Percentiles rank a stretch among this genome's conserved stretches.
Conservation (phyloP, 176 grass and related monocot genomes). For the Bolboschoenus planiculmis region DNA sequence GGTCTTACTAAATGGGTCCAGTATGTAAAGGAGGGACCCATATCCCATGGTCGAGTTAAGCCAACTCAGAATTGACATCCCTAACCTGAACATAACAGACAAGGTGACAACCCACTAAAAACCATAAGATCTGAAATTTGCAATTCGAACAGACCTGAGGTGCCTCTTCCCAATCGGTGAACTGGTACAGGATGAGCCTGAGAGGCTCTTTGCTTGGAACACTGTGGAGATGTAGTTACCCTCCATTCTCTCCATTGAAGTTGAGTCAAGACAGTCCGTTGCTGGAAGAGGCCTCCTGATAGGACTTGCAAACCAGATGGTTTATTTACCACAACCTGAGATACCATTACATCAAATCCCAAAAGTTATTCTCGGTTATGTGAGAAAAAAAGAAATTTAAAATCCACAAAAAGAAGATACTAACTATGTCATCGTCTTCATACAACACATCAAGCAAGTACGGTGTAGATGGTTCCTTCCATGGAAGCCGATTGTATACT, state of each 20-base stretch:
- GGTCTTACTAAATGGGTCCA: background rate
- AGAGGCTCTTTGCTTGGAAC: constrained; percentile 22
- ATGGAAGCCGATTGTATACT: constrained; percentile 67
- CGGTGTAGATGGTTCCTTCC: constrained; percentile 70
- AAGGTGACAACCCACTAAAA: background rate
- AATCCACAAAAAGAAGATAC: background rate
- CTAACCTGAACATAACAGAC: background rate
- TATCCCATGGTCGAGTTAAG: background rate
- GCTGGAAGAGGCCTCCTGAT: constrained; percentile 88
- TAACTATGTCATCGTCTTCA: constrained; percentile 91
- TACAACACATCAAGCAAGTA: constrained; percentile 73
- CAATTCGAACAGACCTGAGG: constrained; percentile 60
- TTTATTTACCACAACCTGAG: constrained; percentile 71
- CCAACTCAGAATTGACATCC: background rate
- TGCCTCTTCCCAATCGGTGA: constrained; percentile 86
- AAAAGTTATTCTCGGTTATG: no score
- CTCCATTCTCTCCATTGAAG: constrained; percentile 79
- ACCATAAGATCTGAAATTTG: constrained; percentile 1
- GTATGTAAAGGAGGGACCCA: background rate
- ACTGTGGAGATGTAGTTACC: constrained; percentile 15
- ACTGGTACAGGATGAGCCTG: constrained; percentile 73
- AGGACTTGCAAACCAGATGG: constrained; percentile 97
- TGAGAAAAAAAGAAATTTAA: background rate
- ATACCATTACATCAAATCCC: background rate
- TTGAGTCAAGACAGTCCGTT: constrained; percentile 73